A percentile compares a stretch with the other conserved stretches of the same genome.
These are phyloP conservation scores for Larix kaempferi DNA, from an alignment of 75 land plant genomes.

Conservation along the genomic window DNA sequence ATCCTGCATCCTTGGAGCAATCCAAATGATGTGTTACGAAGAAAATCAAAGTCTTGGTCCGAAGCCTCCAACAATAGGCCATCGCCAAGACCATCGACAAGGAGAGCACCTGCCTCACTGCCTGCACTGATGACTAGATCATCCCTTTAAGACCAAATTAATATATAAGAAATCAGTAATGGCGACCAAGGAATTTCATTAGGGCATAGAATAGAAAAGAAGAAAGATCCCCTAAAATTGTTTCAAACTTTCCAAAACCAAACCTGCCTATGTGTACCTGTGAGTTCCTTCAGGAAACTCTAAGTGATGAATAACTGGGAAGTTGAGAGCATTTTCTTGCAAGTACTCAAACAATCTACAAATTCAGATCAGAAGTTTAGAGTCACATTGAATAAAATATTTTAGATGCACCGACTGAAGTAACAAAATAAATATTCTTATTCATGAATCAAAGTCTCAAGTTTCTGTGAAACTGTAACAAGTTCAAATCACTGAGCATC, in stretches of 20 bases:
- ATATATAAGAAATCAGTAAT: neutral
- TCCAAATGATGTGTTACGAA: slow-evolving; percentile 93
- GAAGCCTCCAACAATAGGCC: slow-evolving; percentile 86
- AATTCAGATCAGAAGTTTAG: slow-evolving; percentile 3
- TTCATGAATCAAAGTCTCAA: neutral
- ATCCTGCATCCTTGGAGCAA: slow-evolving; percentile 98
- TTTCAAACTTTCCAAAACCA: neutral
- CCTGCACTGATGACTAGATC: slow-evolving; percentile 95
- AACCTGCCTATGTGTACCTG: slow-evolving; percentile 42
- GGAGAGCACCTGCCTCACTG: slow-evolving; percentile 82
- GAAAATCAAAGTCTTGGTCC: slow-evolving; percentile 88
- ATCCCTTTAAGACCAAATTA: slow-evolving; percentile 49
- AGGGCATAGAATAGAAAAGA: slow-evolving; percentile 1
- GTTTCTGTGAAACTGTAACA: neutral
- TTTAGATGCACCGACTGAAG: neutral
- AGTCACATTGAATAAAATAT: neutral
- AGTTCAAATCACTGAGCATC: neutral
- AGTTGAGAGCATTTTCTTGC: slow-evolving; percentile 57
- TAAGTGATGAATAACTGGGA: slow-evolving; percentile 97
- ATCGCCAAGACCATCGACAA: slow-evolving; percentile 98
- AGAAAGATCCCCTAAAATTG: neutral
- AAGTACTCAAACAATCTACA: slow-evolving; percentile 92
- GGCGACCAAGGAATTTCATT: neutral
- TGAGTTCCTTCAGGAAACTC: slow-evolving; percentile 65
- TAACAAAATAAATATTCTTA: neutral